phyloP scores from a whole-genome alignment of 2,329 filamentous ascomycete species.

The Fusarium proliferatum region DNA sequence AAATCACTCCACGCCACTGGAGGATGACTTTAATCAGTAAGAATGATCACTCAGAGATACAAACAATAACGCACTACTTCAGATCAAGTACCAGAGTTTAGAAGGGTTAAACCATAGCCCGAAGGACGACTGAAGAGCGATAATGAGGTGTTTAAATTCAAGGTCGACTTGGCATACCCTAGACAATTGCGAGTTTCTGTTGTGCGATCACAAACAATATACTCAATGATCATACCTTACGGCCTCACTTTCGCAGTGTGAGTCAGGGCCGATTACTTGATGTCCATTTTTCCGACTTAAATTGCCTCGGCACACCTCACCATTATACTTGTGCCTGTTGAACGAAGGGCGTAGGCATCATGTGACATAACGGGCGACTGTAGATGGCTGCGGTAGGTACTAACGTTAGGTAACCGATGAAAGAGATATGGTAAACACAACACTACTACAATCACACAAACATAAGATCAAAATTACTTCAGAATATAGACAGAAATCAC shows the following conservation, averaged over 20 bases:
- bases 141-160: not conserved
- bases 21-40: not conserved
- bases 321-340: not conserved
- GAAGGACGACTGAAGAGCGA: not conserved
- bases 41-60: not conserved
- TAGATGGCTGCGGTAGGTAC: not conserved
- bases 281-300: not conserved
- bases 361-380: conserved; percentile 25
- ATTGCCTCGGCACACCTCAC: not conserved
- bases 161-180: conserved; percentile 1
- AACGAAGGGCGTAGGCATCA: conserved; percentile 35
- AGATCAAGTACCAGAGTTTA: not conserved
- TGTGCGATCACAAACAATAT: not conserved
- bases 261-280: not conserved
- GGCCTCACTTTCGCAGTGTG: not conserved
- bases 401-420: not conserved
- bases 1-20: not conserved
- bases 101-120: not conserved
- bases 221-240: not conserved
- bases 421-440: not conserved
- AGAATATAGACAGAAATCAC: not conserved
- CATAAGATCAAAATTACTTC: not conserved
- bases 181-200: not conserved
- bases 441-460: not conserved
- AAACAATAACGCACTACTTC: not conserved